phyloP scores from a whole-genome alignment of 192 early-diverging fungal genomes.

The Cladochytrium replicatum region DNA sequence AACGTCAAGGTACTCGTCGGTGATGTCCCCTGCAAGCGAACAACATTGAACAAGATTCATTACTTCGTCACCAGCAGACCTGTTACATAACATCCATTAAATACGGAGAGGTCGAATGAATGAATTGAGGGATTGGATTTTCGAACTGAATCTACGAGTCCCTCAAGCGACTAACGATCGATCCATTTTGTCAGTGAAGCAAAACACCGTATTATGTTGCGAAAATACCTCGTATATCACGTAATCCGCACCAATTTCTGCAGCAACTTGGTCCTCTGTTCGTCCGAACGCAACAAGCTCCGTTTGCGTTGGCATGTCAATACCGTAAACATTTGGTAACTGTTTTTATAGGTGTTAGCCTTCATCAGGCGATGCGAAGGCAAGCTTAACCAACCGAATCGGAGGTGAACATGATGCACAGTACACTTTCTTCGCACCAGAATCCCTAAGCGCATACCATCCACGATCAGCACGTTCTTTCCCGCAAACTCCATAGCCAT shows the following conservation, averaged over 20 bases:
- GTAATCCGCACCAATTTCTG: conserved; percentile 83
- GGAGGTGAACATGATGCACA: conserved; percentile 97
- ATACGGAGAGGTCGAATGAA: conserved; percentile 92
- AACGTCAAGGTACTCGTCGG: conserved; percentile 27
- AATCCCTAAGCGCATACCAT: conserved; percentile 92
- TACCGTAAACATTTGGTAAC: conserved; percentile 99
- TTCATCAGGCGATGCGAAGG: neutral
- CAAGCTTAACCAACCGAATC: conserved; percentile 50
- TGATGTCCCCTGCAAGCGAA: conserved; percentile 25
- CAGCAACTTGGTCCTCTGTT: conserved; percentile 72
- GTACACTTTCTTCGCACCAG: conserved; percentile 97
- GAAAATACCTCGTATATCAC: conserved; percentile 90
- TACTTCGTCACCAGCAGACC: conserved; percentile 21
- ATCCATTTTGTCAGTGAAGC: neutral
- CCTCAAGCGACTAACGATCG: no score
- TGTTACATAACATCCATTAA: conserved; percentile 89
- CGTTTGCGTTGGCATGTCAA: conserved; percentile 93
- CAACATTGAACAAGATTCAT: neutral
- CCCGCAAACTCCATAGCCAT: conserved; percentile 94
- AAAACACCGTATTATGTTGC: no score
- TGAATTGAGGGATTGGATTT: conserved; percentile 77
- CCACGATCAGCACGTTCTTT: conserved; percentile 96
- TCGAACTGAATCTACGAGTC: conserved; percentile 72
- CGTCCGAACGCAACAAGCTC: conserved; percentile 83
- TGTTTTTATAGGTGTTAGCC: conserved; percentile 15